Evolutionary conservation across 2,329 filamentous ascomycete species (phyloP).

Genomic region (Coleophoma cylindrospora): DNA sequence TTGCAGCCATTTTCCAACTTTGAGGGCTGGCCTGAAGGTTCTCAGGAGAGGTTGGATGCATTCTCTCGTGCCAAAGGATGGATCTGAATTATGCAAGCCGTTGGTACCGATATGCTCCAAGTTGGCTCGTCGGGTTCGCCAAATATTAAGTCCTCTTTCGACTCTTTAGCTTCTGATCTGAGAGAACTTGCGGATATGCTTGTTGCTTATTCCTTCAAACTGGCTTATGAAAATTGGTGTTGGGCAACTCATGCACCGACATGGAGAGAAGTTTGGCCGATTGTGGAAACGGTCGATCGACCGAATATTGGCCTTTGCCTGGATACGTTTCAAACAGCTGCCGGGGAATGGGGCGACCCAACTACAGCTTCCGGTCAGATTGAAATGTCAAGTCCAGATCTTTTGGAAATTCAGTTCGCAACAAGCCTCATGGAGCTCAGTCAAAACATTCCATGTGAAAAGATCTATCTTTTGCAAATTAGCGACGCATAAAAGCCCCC

Average conservation of each 20-base stretch:
- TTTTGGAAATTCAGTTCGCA: constrained; percentile 44
- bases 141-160: constrained; percentile 43
- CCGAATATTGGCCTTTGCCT: constrained; percentile 69
- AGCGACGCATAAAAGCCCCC: constrained; percentile 66
- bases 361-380: constrained; percentile 56
- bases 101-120: constrained; percentile 67
- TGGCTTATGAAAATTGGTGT: constrained; percentile 81
- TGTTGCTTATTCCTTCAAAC: constrained; percentile 46
- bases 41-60: constrained; percentile 53
- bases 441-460: constrained; percentile 55
- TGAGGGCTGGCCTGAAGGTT: constrained; percentile 64
- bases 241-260: constrained; percentile 67
- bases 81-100: constrained; percentile 66
- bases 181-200: constrained; percentile 59
- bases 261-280: constrained; percentile 67
- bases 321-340: constrained; percentile 72
- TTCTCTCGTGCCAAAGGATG: constrained; percentile 60
- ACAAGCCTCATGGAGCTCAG: constrained; percentile 51
- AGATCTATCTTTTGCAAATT: constrained; percentile 72
- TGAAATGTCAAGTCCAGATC: constrained; percentile 33
- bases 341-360: constrained; percentile 69
- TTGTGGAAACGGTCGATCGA: constrained; percentile 57
- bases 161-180: constrained; percentile 55
- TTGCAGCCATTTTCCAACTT: constrained; percentile 74
- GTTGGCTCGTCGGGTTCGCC: constrained; percentile 62